Evolutionary conservation across 2,329 filamentous ascomycete genomes (phyloP), one percentile per base, ranked within the genome.

Genomic region (Incumbomyces delicatus): DNA sequence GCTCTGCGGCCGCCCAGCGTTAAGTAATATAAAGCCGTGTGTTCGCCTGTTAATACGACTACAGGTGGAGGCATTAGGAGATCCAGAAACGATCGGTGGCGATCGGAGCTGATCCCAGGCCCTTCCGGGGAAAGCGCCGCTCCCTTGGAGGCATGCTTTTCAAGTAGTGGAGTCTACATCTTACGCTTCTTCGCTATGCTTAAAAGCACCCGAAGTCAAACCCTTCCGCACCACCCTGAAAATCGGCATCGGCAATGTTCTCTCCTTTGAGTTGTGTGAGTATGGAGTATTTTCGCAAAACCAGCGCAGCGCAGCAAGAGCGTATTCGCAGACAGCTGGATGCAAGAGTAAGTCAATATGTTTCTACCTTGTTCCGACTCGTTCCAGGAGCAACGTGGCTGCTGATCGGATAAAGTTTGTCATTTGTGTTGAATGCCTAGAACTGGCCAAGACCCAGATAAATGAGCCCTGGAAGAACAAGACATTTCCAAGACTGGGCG

Each of bases 161-260:
- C 17, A 13, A 4, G n/a, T 2, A 22, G 42, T 38, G 42, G 42
- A 38, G 33, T 18, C 42, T 14, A 29, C 16, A 29, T 38, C 20
- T 45, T 45, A 45, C 42, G 42, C 42, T 45, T 45, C 42, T 45
- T 37, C n/a, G 32, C 30, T 45, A 45, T 45, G 42, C 42, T 45
- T 45, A 44, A 45, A 43, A 36, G 40, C 34, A 45, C 20, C 42
- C 42, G 42, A 45, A 38, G 33, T 38, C 42, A 45, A 45, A 37
- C 17, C 30, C 20, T 37, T n/a, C 17, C 16, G 14, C 18, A 37
- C 42, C 30, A 45, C 33, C 8, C 2, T 34, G 22, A 6, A 8
- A 30, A 20, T 6, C 29, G 18, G 33, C 22, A 7, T 6, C 4
- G 22, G 22, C 22, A 27, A 4, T 27, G 5, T 27, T 27, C 22